Base-by-base conservation (phyloP, 352 stramenopile genomes). In the Sclerospora graminicola region DNA sequence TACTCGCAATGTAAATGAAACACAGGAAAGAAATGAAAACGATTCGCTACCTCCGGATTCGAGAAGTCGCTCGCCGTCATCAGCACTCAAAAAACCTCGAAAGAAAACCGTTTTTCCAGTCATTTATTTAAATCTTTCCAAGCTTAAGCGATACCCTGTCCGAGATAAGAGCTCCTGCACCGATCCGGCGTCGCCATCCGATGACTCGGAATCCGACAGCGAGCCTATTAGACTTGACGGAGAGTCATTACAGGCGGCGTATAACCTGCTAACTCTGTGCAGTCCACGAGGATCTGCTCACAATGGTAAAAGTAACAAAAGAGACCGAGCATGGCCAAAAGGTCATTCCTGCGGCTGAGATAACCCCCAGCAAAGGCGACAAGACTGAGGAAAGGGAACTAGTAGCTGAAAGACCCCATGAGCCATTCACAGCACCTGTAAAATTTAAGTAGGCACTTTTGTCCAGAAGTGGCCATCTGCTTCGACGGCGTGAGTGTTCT, bases 111-210 rank as follows among this genome's bases (percentile, higher is more conserved):
- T 75, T 31, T 74, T 87, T 27, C 75, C 75, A 5, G 84, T 87
- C 58, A 84, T 87, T 45, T 87, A 87, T 65, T 76, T 87, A 61
- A 84, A 84, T 24, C 32, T 87, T 30, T 84, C 69, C 20, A 84
- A 81, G 32, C 44, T 64, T 20, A 84, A 84, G 52, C 57, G 55
- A 23, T 59, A 61, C 38, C 24, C 29, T 15, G 36, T 27, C 18
- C 29, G 27, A 26, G 51, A 51, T 10, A 41, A 48, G 36, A 48
- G 23, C 19, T 61, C 41, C 27, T 35, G 37, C 35, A 64, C 41
- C 19, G 50, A 60, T 9, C 41, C 33, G 30, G 44, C 45, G 10
- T 50, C 49, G 10, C 46, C 51, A 30, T 56, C 29, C 15, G 56
- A 46, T 13, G 23, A 55, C 14, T 52, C 39, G 6, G 48, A 58